phyloP scores from a whole-genome alignment of 2,329 filamentous ascomycete genomes.

The Xylaria sp. region DNA sequence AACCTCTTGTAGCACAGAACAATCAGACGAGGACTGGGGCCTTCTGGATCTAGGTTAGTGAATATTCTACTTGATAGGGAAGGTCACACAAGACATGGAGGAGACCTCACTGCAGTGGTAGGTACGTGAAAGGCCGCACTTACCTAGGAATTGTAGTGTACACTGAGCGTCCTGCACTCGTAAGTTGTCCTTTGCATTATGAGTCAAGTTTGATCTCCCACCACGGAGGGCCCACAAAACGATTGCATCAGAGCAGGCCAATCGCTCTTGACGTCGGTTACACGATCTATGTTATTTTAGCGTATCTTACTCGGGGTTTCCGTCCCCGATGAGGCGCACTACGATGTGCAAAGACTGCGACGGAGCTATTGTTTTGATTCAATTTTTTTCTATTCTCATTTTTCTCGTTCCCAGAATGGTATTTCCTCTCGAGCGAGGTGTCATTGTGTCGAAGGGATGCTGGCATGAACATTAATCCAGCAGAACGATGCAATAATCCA shows the following conservation, averaged over 20 bases:
- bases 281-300: neutral
- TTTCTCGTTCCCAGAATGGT: too few relatives aligned
- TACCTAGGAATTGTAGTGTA: too few relatives aligned
- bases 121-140: neutral
- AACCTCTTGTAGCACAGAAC: neutral
- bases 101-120: slow-evolving; percentile 3
- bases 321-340: slow-evolving; percentile 5
- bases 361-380: neutral
- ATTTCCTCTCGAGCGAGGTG: too few relatives aligned
- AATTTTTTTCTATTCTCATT: too few relatives aligned
- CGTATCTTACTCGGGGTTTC: slow-evolving; percentile 10
- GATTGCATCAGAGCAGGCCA: too few relatives aligned
- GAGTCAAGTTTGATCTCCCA: neutral
- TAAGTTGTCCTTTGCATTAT: neutral
- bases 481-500: neutral
- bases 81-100: slow-evolving; percentile 36
- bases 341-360: slow-evolving; percentile 1
- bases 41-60: neutral
- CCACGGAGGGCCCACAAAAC: too few relatives aligned
- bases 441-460: neutral
- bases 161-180: neutral
- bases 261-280: too few relatives aligned
- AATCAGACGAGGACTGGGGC: neutral
- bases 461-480: too few relatives aligned
- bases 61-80: slow-evolving; percentile 41